Evolutionary conservation across 2,329 filamentous ascomycete species (phyloP), one percentile per base, ranked within the genome.

Genomic region (Aureobasidium musti): DNA sequence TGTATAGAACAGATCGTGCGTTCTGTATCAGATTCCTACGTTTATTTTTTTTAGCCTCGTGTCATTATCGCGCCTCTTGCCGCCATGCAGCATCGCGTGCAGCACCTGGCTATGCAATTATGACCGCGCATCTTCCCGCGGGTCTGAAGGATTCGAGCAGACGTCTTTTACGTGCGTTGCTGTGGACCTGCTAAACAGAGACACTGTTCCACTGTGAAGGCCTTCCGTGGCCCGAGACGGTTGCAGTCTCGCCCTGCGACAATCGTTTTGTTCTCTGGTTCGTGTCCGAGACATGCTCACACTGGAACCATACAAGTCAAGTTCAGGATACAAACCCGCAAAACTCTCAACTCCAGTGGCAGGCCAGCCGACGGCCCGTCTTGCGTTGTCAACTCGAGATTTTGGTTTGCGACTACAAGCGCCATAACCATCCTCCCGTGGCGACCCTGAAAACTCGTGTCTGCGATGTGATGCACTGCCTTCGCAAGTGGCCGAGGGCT

Each of bases 101-200:
- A 61, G 19, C 56, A 37, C 17, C 43, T 26, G 13, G 21, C 23
- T 59, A 59, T 63, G 45, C 30, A 21, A 50, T 37, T 41, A 52
- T 63, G 59, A 52, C 21, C 28, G 30, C 30, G 59, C 59, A 35
- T 41, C 33, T 6, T 23, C 10, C 6, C 4, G 41, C 57, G 57
- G 57, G 41, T 60, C 57, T 49, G 41, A 60, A 60, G 57, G 57
- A 60, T 60, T 23, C 23, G n/a, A n/a, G n/a, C 33, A 39, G 50
- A 63, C 45, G 8, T 50, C 30, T 35, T 49, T 49, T 13, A 10
- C 17, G 19, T 8, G 35, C 37, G 21, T 26, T 2, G 4, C 13
- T 35, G 28, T 49, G 39, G 28, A 5, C 39, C 26, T 21, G n/a
- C 10, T 47, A 30, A 26, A 30, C 19, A 49, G 39, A 61, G n/a